phyloP scores from a whole-genome alignment of 2,329 filamentous ascomycete species.

The Metarhizium guizhouense region DNA sequence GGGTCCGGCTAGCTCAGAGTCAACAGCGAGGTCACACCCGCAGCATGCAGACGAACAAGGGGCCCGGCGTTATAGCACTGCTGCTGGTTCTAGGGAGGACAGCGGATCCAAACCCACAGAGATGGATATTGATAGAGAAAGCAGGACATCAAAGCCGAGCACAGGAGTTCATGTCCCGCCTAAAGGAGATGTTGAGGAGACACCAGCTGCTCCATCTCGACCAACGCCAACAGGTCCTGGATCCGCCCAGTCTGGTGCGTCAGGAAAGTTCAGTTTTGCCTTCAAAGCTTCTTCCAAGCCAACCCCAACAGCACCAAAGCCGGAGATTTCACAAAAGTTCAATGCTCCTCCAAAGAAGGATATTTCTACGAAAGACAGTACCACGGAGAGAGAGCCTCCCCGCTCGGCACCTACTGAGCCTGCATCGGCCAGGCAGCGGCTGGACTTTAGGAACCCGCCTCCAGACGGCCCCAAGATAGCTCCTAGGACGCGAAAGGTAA shows the following conservation, averaged over 20 bases:
- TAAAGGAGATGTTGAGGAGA: constrained; percentile 2
- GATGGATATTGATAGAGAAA: not conserved
- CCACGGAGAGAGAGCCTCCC: constrained; percentile 37
- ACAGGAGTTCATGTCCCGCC: not conserved
- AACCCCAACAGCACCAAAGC: constrained; percentile 47
- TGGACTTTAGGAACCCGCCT: constrained; percentile 22
- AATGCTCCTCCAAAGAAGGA: constrained; percentile 48
- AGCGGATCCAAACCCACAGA: not conserved
- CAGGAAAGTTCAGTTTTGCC: constrained; percentile 82
- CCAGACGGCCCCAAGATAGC: constrained; percentile 25
- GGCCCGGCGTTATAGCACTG: constrained; percentile 12
- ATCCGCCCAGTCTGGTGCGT: constrained; percentile 32
- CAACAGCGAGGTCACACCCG: constrained; percentile 11
- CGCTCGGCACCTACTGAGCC: constrained; percentile 44
- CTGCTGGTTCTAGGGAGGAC: not conserved
- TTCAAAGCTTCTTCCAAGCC: constrained; percentile 68
- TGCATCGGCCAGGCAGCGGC: constrained; percentile 35
- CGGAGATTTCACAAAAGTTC: constrained; percentile 58
- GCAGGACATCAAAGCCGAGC: not conserved
- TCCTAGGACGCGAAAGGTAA: constrained; percentile 54
- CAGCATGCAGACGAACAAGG: constrained; percentile 9
- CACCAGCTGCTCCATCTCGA: not conserved
- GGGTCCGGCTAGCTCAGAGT: constrained; percentile 37
- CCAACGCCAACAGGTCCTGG: constrained; percentile 33
- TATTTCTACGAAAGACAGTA: constrained; percentile 13